Conservation (phyloP, 1,284 basidiomycete species). For the Baeospora myosura region DNA sequence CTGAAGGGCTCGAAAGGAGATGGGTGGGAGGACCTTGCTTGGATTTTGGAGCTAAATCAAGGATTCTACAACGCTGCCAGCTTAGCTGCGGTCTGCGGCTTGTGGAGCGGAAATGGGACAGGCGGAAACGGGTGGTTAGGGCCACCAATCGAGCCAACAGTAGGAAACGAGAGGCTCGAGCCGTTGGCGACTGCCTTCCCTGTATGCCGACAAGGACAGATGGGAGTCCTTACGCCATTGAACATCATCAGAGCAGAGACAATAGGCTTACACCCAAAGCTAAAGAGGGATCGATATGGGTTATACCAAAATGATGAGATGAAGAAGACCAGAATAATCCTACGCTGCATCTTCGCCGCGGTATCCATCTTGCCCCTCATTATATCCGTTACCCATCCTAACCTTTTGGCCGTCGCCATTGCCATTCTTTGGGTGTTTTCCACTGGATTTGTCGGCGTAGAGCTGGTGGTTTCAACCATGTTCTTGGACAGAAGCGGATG, state of each 20-base stretch:
- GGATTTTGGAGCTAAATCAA: slow-evolving; percentile 22
- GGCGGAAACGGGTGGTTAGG: slow-evolving; percentile 17
- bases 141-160: slow-evolving; percentile 14
- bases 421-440: background rate
- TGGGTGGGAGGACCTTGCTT: slow-evolving; percentile 21
- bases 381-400: too few species aligned
- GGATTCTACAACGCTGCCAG: slow-evolving; percentile 20
- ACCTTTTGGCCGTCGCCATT: background rate
- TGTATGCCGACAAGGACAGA: slow-evolving; percentile 1
- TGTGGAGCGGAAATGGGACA: slow-evolving; percentile 6
- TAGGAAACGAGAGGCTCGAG: slow-evolving; percentile 18
- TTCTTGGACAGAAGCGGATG: slow-evolving; percentile 12
- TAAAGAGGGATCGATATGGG: slow-evolving; percentile 9
- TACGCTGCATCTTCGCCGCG: too few species aligned
- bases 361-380: background rate
- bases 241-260: slow-evolving; percentile 9
- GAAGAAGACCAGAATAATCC: too few species aligned
- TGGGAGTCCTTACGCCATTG: slow-evolving; percentile 2
- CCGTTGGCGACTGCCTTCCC: slow-evolving; percentile 18
- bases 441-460: slow-evolving; percentile 6
- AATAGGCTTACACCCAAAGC: slow-evolving; percentile 3
- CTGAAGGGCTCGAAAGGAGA: slow-evolving; percentile 14
- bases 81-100: slow-evolving; percentile 17
- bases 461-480: slow-evolving; percentile 11
- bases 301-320: slow-evolving; percentile 3